phyloP scores from a whole-genome alignment of 1,139 yeast genomes.

The Saccharomyces hybrid region DNA sequence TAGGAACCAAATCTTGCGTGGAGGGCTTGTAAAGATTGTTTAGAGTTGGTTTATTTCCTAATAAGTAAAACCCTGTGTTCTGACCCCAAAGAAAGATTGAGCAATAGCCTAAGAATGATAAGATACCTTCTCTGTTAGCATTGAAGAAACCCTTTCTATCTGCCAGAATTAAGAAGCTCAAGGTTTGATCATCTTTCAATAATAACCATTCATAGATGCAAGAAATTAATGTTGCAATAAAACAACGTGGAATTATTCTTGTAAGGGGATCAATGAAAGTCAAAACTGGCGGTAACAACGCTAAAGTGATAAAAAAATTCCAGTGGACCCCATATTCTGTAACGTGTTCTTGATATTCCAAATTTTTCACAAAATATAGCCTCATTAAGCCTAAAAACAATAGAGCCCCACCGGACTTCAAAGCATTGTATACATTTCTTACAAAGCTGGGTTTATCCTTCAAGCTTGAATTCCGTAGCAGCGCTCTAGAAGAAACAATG shows the following conservation, averaged over 20 bases:
- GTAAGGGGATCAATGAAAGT: slow-evolving; percentile 51
- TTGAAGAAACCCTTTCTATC: slow-evolving; percentile 49
- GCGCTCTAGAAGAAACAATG: slow-evolving; percentile 62
- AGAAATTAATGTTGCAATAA: slow-evolving; percentile 52
- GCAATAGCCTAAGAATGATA: slow-evolving; percentile 75
- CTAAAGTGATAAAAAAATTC: slow-evolving; percentile 91
- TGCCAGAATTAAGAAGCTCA: slow-evolving; percentile 45
- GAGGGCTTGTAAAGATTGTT: slow-evolving; percentile 32
- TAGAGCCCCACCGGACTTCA: slow-evolving; percentile 41
- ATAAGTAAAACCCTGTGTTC: slow-evolving; percentile 48
- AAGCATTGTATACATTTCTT: slow-evolving; percentile 38
- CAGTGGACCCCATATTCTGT: slow-evolving; percentile 95
- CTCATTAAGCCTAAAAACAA: slow-evolving; percentile 63
- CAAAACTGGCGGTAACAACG: slow-evolving; percentile 58
- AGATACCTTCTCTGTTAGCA: slow-evolving; percentile 81
- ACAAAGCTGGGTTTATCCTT: slow-evolving; percentile 29
- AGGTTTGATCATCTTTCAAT: slow-evolving; percentile 41
- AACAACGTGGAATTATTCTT: slow-evolving; percentile 45
- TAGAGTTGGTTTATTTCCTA: slow-evolving; percentile 18
- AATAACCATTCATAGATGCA: slow-evolving; percentile 52
- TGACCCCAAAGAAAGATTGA: slow-evolving; percentile 83
- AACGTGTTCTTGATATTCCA: slow-evolving; percentile 91
- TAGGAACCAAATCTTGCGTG: slow-evolving; percentile 6
- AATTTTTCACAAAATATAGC: slow-evolving; percentile 64
- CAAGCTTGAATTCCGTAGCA: slow-evolving; percentile 36